phyloP scores from a whole-genome alignment of 2,329 filamentous ascomycete genomes.

The Diplodia intermedia region DNA sequence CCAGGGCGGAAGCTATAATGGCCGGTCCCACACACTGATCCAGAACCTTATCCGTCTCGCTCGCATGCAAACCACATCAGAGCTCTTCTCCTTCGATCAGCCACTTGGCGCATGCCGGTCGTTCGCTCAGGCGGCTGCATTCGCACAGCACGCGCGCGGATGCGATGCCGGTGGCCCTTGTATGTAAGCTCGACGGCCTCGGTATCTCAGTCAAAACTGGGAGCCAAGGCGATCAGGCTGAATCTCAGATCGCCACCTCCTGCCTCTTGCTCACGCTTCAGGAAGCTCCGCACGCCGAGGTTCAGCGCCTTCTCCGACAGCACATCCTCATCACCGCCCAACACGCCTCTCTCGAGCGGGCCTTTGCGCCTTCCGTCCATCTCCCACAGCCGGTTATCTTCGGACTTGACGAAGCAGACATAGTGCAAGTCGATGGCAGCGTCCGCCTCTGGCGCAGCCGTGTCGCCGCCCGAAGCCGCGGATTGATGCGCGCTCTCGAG shows the following conservation, averaged over 20 bases:
- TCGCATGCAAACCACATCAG: conserved; percentile 20
- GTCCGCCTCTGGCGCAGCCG: conserved; percentile 76
- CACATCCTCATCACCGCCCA: conserved; percentile 56
- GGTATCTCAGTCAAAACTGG: conserved; percentile 58
- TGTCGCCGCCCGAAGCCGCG: conserved; percentile 80
- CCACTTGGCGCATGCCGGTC: conserved; percentile 13
- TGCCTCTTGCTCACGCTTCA: conserved; percentile 63
- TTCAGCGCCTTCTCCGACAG: conserved; percentile 74
- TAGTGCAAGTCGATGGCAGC: conserved; percentile 92
- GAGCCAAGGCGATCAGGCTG: conserved; percentile 67
- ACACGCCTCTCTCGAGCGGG: conserved; percentile 67
- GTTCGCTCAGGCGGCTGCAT: conserved; percentile 9
- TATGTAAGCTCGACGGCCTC: not conserved
- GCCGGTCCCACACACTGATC: conserved; percentile 19
- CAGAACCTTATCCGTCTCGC: not conserved
- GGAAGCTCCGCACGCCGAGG: conserved; percentile 68
- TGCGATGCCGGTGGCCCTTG: not conserved
- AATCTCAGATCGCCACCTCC: conserved; percentile 67
- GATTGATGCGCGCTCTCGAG: conserved; percentile 80
- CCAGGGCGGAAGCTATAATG: conserved; percentile 22
- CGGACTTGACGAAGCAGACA: conserved; percentile 86
- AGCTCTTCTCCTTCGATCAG: conserved; percentile 3
- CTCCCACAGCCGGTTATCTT: conserved; percentile 76
- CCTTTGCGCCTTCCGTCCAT: conserved; percentile 78
- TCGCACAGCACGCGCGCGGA: conserved; percentile 3